Percentiles rank a stretch among this genome's conserved stretches.
Conservation (phyloP, 768 basidiomycete species). For the Favolaschia claudopus region DNA sequence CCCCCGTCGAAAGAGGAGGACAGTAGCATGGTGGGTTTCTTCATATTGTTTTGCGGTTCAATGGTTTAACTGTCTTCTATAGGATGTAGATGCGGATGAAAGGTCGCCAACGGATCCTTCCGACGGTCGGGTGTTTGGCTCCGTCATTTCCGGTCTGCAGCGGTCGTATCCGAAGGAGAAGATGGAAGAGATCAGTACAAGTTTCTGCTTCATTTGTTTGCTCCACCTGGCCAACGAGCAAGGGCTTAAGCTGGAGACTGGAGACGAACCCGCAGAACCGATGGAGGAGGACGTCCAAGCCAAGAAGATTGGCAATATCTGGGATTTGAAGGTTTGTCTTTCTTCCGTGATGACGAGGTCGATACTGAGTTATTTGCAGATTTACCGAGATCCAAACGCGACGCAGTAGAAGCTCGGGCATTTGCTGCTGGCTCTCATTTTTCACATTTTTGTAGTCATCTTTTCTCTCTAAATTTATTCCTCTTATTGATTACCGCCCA, state of each 20-base stretch:
- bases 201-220: slow-evolving; percentile 98
- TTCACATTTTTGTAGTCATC: neutral
- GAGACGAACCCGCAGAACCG: slow-evolving; percentile 42
- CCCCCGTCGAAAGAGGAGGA: slow-evolving; percentile 50
- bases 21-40: slow-evolving; percentile 59
- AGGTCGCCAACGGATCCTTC: slow-evolving; percentile 63
- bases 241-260: slow-evolving; percentile 79
- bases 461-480: slow-evolving; percentile 19
- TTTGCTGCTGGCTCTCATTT: neutral
- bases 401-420: slow-evolving; percentile 29
- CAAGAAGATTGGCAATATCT: slow-evolving; percentile 72
- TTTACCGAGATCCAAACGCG: slow-evolving; percentile 54
- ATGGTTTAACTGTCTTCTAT: neutral
- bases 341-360: neutral
- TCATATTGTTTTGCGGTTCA: neutral
- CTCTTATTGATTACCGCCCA: slow-evolving; percentile 12
- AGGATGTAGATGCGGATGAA: slow-evolving; percentile 63
- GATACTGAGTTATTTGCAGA: slow-evolving; percentile 35
- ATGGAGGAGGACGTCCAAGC: slow-evolving; percentile 50
- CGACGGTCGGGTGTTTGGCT: slow-evolving; percentile 75
- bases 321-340: slow-evolving; percentile 67
- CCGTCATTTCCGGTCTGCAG: slow-evolving; percentile 85
- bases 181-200: slow-evolving; percentile 98
- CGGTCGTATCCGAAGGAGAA: slow-evolving; percentile 89
- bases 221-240: slow-evolving; percentile 97